phyloP scores from a whole-genome alignment of 177 flowering plant species.

The Vitis hybrid region DNA sequence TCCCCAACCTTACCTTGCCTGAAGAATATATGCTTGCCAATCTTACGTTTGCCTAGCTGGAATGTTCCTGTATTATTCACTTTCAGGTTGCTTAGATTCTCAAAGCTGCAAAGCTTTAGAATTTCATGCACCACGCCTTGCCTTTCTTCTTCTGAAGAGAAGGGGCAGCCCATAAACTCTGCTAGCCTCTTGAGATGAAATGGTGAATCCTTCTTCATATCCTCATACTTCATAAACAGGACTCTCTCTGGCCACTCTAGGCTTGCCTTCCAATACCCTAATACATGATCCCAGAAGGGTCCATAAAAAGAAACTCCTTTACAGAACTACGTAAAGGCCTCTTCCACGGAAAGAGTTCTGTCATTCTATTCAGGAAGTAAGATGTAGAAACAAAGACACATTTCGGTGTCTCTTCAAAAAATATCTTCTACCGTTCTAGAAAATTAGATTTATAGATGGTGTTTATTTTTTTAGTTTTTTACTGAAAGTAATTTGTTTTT shows the following conservation, averaged over 20 bases:
- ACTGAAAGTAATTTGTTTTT: too few species aligned
- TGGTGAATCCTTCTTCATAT: constrained; percentile 3
- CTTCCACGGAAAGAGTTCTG: not conserved
- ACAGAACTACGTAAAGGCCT: constrained; percentile 8
- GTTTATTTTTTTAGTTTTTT: too few species aligned
- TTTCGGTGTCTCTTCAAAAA: not conserved
- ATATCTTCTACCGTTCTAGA: not conserved
- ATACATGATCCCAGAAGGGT: constrained; percentile 12
- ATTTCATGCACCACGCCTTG: constrained; percentile 9
- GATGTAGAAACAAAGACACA: constrained; percentile 11
- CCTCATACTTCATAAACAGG: constrained; percentile 16
- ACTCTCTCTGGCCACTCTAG: constrained; percentile 10
- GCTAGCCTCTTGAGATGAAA: constrained; percentile 6
- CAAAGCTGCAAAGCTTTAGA: constrained; percentile 7
- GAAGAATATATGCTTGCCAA: not conserved
- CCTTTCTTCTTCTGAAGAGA: constrained; percentile 5
- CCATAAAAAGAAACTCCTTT: constrained; percentile 1
- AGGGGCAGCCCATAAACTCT: constrained; percentile 14
- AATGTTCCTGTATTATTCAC: constrained; percentile 4
- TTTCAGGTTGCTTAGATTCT: constrained; percentile 6
- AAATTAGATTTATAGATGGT: too few species aligned
- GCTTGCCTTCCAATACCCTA: constrained; percentile 19
- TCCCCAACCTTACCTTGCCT: constrained; percentile 21
- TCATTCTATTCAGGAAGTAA: not conserved
- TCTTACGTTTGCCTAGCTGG: not conserved